phyloP scores from a whole-genome alignment of 139 green algal genomes.

The Micractinium conductrix region DNA sequence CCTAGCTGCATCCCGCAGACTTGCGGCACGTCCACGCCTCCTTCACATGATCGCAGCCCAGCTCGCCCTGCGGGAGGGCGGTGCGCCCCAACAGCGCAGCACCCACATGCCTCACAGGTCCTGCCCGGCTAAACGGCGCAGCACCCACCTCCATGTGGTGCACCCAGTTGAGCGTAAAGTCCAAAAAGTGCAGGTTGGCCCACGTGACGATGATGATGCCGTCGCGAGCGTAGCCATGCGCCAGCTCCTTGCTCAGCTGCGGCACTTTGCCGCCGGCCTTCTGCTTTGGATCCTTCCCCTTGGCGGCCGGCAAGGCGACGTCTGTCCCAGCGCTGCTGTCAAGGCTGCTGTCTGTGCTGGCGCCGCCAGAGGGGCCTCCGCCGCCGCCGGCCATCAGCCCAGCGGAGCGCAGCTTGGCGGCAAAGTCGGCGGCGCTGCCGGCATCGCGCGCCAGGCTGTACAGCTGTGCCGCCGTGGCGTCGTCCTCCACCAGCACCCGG shows the following conservation, averaged over 20 bases:
- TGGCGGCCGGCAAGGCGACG: not conserved
- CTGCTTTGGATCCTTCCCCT: not conserved
- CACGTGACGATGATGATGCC: slow-evolving; percentile 80
- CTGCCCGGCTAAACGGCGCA: too few relatives aligned
- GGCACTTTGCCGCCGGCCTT: not conserved
- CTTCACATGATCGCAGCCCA: too few relatives aligned
- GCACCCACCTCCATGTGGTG: slow-evolving; percentile 61
- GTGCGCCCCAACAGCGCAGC: too few relatives aligned
- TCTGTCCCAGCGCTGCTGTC: not conserved
- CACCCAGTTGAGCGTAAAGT: slow-evolving; percentile 94
- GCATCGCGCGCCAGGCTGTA: slow-evolving; percentile 4
- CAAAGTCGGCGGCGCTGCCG: not conserved
- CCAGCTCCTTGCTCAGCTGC: slow-evolving; percentile 20
- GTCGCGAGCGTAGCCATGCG: not conserved
- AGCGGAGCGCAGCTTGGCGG: not conserved
- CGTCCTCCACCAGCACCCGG: not conserved
- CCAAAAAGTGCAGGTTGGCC: slow-evolving; percentile 94
- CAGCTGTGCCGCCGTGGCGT: not conserved
- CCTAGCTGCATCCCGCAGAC: not conserved
- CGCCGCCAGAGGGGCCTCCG: not conserved
- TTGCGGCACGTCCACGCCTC: too few relatives aligned
- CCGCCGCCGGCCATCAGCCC: slow-evolving; percentile 3
- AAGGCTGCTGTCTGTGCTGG: not conserved
- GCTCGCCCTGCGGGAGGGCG: too few relatives aligned
- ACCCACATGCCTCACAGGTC: too few relatives aligned